Conservation (phyloP, 2,329 filamentous ascomycete genomes). For the Aspergillus sp. region DNA sequence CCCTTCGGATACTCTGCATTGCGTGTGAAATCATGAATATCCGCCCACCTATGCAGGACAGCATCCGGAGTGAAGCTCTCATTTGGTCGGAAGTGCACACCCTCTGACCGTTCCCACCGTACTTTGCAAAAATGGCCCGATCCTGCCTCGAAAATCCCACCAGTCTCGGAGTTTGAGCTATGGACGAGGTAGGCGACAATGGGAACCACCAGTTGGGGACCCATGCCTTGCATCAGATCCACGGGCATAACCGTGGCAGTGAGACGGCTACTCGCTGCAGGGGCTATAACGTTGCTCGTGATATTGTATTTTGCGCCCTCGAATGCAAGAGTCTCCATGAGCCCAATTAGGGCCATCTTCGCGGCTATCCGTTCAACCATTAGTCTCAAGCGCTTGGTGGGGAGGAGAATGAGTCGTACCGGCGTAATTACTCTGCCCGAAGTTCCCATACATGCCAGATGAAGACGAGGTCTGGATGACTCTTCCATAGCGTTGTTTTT, state of each 20-base stretch:
- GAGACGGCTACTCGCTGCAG: neutral
- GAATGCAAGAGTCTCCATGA: constrained; percentile 1
- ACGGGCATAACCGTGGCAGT: constrained; percentile 2
- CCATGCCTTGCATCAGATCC: constrained; percentile 1
- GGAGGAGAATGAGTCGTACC: constrained; percentile 37
- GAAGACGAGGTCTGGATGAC: constrained; percentile 97
- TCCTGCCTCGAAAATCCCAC: constrained; percentile 1
- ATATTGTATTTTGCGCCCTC: constrained; percentile 5
- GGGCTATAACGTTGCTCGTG: neutral
- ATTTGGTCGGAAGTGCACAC: neutral
- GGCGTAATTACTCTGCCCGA: constrained; percentile 95
- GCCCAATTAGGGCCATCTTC: neutral
- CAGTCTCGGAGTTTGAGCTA: neutral
- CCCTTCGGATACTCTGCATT: neutral
- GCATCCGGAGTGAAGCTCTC: neutral
- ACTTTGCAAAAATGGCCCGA: neutral
- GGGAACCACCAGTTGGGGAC: neutral
- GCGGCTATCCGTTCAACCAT: neutral
- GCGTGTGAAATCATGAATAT: neutral
- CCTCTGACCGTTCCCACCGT: neutral
- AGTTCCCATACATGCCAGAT: constrained; percentile 90
- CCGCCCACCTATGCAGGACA: neutral
- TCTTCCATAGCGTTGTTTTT: constrained; percentile 96
- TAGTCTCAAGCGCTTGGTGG: too few species aligned
- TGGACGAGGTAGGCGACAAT: neutral